Conservation (phyloP, 495 filamentous ascomycete species). For the Aspergillus nidulans region DNA sequence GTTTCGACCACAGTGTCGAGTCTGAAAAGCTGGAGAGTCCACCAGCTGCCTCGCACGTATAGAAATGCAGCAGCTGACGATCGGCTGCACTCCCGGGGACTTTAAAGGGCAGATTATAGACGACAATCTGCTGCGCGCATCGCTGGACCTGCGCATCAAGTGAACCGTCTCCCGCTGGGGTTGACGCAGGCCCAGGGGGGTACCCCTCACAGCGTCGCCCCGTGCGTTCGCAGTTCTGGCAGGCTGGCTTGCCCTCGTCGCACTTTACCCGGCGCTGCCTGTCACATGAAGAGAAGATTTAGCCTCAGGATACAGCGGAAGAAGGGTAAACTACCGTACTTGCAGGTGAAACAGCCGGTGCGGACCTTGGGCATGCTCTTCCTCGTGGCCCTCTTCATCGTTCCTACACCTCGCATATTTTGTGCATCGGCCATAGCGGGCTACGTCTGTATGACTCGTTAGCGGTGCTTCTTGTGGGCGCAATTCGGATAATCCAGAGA, state of each 20-base stretch:
- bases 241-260: slow-evolving; percentile 38
- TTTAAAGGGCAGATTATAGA: slow-evolving; percentile 32
- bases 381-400: slow-evolving; percentile 7
- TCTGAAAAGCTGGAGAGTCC: slow-evolving; percentile 38
- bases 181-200: not conserved
- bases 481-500: not conserved
- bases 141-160: not conserved
- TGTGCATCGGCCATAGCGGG: not conserved
- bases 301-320: too few relatives aligned
- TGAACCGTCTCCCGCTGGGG: not conserved
- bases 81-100: slow-evolving; percentile 31
- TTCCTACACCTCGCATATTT: slow-evolving; percentile 1
- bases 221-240: slow-evolving; percentile 31
- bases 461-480: not conserved
- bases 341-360: slow-evolving; percentile 24
- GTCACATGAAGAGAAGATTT: not conserved
- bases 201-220: slow-evolving; percentile 41
- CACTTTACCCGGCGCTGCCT: slow-evolving; percentile 42
- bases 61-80: slow-evolving; percentile 37
- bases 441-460: not conserved
- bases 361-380: slow-evolving; percentile 25
- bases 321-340: slow-evolving; percentile 18
- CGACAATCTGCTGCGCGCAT: slow-evolving; percentile 8
- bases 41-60: slow-evolving; percentile 24
- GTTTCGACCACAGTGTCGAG: slow-evolving; percentile 34